Evolutionary conservation across 768 basidiomycete species (phyloP).

Genomic region (Amyloporia xantha): DNA sequence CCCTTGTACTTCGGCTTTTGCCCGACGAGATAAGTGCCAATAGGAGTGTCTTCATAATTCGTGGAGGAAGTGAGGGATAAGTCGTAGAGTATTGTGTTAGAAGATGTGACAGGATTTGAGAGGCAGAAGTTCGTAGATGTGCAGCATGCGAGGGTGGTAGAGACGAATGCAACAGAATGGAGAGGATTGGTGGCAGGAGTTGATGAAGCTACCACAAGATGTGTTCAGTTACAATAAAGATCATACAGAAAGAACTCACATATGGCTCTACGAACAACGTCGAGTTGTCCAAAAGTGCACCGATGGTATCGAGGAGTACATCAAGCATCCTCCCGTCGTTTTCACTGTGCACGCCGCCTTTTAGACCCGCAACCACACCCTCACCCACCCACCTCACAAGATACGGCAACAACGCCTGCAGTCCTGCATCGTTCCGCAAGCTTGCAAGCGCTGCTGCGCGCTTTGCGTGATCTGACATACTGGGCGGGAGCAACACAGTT

Average conservation of each 20-base stretch:
- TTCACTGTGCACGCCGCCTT: constrained; percentile 44
- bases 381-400: constrained; percentile 94
- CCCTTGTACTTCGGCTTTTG: constrained; percentile 74
- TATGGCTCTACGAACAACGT: constrained; percentile 95
- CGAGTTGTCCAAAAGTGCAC: constrained; percentile 78
- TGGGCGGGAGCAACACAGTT: constrained; percentile 69
- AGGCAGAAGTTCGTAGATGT: constrained; percentile 71
- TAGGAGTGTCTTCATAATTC: constrained; percentile 91
- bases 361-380: constrained; percentile 63
- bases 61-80: constrained; percentile 79
- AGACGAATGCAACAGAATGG: constrained; percentile 81
- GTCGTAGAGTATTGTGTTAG: constrained; percentile 81
- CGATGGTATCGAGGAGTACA: constrained; percentile 77
- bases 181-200: constrained; percentile 88
- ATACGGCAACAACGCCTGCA: constrained; percentile 89
- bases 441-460: constrained; percentile 88
- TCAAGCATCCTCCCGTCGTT: constrained; percentile 68
- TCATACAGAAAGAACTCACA: constrained; percentile 59
- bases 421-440: constrained; percentile 80
- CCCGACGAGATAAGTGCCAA: constrained; percentile 71
- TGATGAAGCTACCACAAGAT: constrained; percentile 88
- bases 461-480: constrained; percentile 54
- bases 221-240: too few species aligned
- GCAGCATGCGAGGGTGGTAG: constrained; percentile 68
- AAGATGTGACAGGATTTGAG: constrained; percentile 78